Percentiles rank a stretch among this genome's conserved stretches.
Evolutionary conservation across 768 basidiomycete species (phyloP).

Genomic region (Coprinopsis marcescibilis): DNA sequence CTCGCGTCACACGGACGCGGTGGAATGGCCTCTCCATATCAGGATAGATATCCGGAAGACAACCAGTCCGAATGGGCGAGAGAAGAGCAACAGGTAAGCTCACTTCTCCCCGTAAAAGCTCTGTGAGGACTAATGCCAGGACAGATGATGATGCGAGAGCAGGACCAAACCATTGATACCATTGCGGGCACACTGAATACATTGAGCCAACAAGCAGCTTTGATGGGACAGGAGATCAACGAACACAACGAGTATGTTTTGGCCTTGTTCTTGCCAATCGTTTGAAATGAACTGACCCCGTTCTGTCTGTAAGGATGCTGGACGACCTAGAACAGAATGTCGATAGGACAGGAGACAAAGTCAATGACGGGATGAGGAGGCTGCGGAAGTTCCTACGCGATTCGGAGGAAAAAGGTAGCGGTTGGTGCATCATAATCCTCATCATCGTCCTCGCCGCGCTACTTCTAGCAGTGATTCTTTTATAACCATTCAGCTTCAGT

Average conservation of each 20-base stretch:
- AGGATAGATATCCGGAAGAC: slow-evolving; percentile 41
- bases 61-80: slow-evolving; percentile 76
- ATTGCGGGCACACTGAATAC: slow-evolving; percentile 84
- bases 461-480: slow-evolving; percentile 72
- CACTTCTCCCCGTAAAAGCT: background rate
- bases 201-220: slow-evolving; percentile 82
- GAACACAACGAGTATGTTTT: slow-evolving; percentile 81
- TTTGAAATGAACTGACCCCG: background rate
- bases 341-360: slow-evolving; percentile 59
- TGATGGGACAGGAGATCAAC: slow-evolving; percentile 89
- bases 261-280: background rate
- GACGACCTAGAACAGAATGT: slow-evolving; percentile 73
- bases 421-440: slow-evolving; percentile 85
- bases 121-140: background rate
- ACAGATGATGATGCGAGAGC: slow-evolving; percentile 81
- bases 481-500: slow-evolving; percentile 33
- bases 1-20: slow-evolving; percentile 15
- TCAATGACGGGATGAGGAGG: slow-evolving; percentile 57
- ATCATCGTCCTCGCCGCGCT: slow-evolving; percentile 75
- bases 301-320: slow-evolving; percentile 53
- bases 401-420: slow-evolving; percentile 86
- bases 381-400: slow-evolving; percentile 80
- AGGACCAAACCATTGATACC: slow-evolving; percentile 84
- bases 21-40: slow-evolving; percentile 29
- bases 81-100: slow-evolving; percentile 77